phyloP scores from a whole-genome alignment of 805 yeast species.

The Yarrowia osloensis region DNA sequence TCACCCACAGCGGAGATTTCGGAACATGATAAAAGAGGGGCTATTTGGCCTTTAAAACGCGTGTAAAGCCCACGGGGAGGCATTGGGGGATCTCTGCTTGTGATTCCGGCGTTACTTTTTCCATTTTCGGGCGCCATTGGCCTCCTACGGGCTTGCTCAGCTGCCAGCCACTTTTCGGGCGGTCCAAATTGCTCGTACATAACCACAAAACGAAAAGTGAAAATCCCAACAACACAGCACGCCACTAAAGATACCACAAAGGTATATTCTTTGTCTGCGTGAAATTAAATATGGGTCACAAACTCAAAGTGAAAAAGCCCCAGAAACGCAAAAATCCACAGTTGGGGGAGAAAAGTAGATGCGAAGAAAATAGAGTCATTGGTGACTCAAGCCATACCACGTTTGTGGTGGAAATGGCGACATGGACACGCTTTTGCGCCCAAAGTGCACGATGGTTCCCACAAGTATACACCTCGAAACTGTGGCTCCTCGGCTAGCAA shows the following conservation, averaged over 20 bases:
- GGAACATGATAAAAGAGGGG: not conserved
- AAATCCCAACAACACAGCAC: slow-evolving; percentile 30
- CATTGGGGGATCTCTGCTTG: not conserved
- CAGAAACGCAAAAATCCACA: slow-evolving; percentile 29
- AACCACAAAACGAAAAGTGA: slow-evolving; percentile 28
- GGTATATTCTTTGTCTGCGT: slow-evolving; percentile 26
- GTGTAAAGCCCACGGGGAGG: not conserved
- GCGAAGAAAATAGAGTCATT: slow-evolving; percentile 22
- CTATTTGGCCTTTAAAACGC: not conserved
- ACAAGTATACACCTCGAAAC: not conserved
- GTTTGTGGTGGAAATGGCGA: not conserved
- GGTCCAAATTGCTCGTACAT: slow-evolving; percentile 31
- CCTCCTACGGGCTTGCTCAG: too few species aligned
- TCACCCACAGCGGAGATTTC: slow-evolving; percentile 4
- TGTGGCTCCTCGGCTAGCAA: not conserved
- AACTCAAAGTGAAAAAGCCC: slow-evolving; percentile 18
- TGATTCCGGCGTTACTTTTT: not conserved
- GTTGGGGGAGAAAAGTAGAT: not conserved
- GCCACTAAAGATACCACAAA: slow-evolving; percentile 31
- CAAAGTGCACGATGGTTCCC: not conserved
- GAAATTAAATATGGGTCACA: slow-evolving; percentile 27
- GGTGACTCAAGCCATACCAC: slow-evolving; percentile 29
- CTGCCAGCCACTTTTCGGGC: slow-evolving; percentile 28
- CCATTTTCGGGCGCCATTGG: not conserved
- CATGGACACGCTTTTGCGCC: not conserved